Evolutionary conservation across 345 rosid genomes (phyloP).

Genomic region (Hirschfeldia incana): DNA sequence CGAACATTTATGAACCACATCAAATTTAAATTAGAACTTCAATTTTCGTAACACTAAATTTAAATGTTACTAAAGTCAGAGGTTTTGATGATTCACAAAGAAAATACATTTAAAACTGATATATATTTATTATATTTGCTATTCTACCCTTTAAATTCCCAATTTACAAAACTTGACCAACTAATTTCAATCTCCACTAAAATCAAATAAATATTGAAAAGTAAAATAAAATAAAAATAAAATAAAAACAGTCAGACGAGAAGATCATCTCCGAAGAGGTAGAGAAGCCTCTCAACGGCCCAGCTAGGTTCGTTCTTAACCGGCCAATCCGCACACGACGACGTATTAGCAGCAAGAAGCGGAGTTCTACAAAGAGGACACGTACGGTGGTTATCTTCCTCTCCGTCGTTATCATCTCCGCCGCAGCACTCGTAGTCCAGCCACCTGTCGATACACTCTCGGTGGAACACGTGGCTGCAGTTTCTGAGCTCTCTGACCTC

Average conservation of each 20-base stretch:
- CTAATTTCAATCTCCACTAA: conserved; percentile 10
- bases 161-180: conserved; percentile 23
- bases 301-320: conserved; percentile 72
- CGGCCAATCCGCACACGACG: conserved; percentile 38
- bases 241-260: conserved; percentile 37
- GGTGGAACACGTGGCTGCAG: conserved; percentile 89
- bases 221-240: neutral
- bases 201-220: conserved; percentile 18
- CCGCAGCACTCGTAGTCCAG: conserved; percentile 53
- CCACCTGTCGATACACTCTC: conserved; percentile 90
- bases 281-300: conserved; percentile 85
- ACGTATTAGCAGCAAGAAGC: conserved; percentile 43
- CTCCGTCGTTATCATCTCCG: conserved; percentile 42
- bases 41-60: neutral
- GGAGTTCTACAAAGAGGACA: conserved; percentile 95
- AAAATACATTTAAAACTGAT: neutral
- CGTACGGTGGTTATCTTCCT: conserved; percentile 52
- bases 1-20: neutral
- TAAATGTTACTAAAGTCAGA: neutral
- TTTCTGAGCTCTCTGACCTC: conserved; percentile 80
- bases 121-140: conserved; percentile 7
- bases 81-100: neutral
- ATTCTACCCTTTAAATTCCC: neutral
- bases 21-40: neutral
- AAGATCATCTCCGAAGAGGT: conserved; percentile 90